phyloP scores from a whole-genome alignment of 352 stramenopile genomes.

The Pythium volutum region DNA sequence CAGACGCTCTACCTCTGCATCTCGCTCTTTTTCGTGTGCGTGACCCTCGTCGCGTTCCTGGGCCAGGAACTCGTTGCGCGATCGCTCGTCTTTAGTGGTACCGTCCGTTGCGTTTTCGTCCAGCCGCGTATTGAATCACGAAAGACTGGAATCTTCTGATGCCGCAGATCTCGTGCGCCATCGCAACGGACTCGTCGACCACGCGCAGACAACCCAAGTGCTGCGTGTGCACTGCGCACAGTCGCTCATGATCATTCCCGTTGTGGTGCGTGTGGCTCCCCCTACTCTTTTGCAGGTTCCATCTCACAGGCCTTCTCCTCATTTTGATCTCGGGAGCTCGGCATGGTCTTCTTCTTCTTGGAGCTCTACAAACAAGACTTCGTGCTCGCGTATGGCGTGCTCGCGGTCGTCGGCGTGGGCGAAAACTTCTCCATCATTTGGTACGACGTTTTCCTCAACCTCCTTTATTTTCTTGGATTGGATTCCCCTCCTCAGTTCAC shows the following conservation, averaged over 20 bases:
- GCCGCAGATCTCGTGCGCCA: slow-evolving; percentile 76
- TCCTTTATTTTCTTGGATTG: neutral
- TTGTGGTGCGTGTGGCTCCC: slow-evolving; percentile 81
- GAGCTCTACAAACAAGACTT: slow-evolving; percentile 92
- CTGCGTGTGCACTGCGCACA: slow-evolving; percentile 86
- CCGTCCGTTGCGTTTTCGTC: neutral
- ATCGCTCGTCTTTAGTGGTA: slow-evolving; percentile 92
- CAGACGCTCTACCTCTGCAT: slow-evolving; percentile 87
- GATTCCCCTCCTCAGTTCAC: neutral
- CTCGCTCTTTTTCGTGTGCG: slow-evolving; percentile 94
- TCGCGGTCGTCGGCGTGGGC: slow-evolving; percentile 85
- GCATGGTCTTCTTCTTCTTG: slow-evolving; percentile 96
- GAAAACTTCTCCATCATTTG: slow-evolving; percentile 91
- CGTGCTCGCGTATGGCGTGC: slow-evolving; percentile 87
- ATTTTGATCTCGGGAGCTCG: slow-evolving; percentile 48
- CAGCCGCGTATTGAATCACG: neutral
- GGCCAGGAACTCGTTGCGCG: slow-evolving; percentile 91
- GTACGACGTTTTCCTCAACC: slow-evolving; percentile 24
- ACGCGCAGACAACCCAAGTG: slow-evolving; percentile 13
- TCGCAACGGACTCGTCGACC: slow-evolving; percentile 65
- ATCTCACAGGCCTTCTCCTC: too few relatives aligned
- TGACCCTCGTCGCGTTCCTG: slow-evolving; percentile 91
- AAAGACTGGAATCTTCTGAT: neutral
- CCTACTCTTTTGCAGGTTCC: too few relatives aligned
- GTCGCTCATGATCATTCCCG: slow-evolving; percentile 92